phyloP scores from a whole-genome alignment of 2,329 filamentous ascomycete genomes.

The Hawksworthiomyces lignivorus region DNA sequence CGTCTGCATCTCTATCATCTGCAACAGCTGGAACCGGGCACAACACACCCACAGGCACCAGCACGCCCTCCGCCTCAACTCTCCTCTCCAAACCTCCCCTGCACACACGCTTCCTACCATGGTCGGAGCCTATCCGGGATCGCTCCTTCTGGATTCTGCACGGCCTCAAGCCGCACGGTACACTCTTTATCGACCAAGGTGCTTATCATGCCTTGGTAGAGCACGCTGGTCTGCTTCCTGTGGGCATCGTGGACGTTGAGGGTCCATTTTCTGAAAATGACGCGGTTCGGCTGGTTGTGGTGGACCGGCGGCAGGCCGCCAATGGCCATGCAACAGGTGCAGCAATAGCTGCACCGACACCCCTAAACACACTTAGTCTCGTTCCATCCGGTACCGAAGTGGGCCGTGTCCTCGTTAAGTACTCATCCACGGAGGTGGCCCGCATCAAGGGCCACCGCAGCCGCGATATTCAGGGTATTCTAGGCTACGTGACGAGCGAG shows the following conservation, averaged over 20 bases:
- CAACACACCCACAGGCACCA: conserved; percentile 12
- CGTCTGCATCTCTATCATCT: conserved; percentile 4
- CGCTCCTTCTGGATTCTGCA: conserved; percentile 97
- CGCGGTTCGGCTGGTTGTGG: conserved; percentile 77
- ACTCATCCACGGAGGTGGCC: conserved; percentile 74
- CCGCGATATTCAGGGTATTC: conserved; percentile 65
- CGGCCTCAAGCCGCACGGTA: conserved; percentile 83
- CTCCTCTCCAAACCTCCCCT: conserved; percentile 48
- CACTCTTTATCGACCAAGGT: conserved; percentile 85
- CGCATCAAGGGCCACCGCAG: conserved; percentile 81
- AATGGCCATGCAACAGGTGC: conserved; percentile 79
- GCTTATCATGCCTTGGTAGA: conserved; percentile 71
- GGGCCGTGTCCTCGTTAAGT: conserved; percentile 85
- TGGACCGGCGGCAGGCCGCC: conserved; percentile 70
- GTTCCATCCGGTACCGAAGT: conserved; percentile 67
- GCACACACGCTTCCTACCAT: conserved; percentile 89
- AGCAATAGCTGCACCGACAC: conserved; percentile 83
- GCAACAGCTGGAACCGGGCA: not conserved
- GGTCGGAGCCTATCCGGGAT: conserved; percentile 76
- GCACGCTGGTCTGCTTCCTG: conserved; percentile 82
- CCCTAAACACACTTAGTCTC: conserved; percentile 71
- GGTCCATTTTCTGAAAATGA: conserved; percentile 88
- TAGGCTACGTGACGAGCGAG: conserved; percentile 92
- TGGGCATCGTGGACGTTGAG: conserved; percentile 83
- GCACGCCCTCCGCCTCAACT: conserved; percentile 10